phyloP scores from a whole-genome alignment of 2,329 filamentous ascomycete species.

The Peltaster fructicola region DNA sequence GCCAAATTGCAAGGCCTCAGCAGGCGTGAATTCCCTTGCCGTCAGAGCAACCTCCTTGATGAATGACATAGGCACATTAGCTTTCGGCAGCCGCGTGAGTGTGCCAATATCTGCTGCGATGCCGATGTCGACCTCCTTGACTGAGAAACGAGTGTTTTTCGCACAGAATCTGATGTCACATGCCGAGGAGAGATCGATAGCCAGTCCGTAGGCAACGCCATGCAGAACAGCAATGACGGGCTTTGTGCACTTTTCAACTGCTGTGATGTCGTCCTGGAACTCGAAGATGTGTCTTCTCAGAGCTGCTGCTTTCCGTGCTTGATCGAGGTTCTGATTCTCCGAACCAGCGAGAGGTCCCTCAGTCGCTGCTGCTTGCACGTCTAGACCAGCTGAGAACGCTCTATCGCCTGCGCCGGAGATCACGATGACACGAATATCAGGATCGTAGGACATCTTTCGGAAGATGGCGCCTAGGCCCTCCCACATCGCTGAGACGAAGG shows the following conservation, averaged over 20 bases:
- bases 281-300: slow-evolving; percentile 53
- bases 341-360: slow-evolving; percentile 3
- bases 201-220: slow-evolving; percentile 59
- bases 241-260: slow-evolving; percentile 77
- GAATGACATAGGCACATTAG: slow-evolving; percentile 54
- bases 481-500: slow-evolving; percentile 77
- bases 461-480: slow-evolving; percentile 60
- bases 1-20: slow-evolving; percentile 52
- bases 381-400: slow-evolving; percentile 74
- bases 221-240: slow-evolving; percentile 71
- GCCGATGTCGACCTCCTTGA: slow-evolving; percentile 73
- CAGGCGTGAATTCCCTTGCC: slow-evolving; percentile 49
- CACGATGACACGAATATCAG: slow-evolving; percentile 57
- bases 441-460: slow-evolving; percentile 49
- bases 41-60: slow-evolving; percentile 63
- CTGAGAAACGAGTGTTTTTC: slow-evolving; percentile 41
- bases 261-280: slow-evolving; percentile 63
- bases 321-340: slow-evolving; percentile 5
- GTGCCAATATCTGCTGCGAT: slow-evolving; percentile 67
- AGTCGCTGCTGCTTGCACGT: slow-evolving; percentile 35
- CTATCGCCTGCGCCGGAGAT: slow-evolving; percentile 65
- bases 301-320: slow-evolving; percentile 13
- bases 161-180: slow-evolving; percentile 51
- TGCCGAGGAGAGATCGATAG: slow-evolving; percentile 49
- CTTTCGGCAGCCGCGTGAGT: slow-evolving; percentile 53